Conservation (phyloP, 805 yeast genomes). For the Helenozyma rhizophorensis region DNA sequence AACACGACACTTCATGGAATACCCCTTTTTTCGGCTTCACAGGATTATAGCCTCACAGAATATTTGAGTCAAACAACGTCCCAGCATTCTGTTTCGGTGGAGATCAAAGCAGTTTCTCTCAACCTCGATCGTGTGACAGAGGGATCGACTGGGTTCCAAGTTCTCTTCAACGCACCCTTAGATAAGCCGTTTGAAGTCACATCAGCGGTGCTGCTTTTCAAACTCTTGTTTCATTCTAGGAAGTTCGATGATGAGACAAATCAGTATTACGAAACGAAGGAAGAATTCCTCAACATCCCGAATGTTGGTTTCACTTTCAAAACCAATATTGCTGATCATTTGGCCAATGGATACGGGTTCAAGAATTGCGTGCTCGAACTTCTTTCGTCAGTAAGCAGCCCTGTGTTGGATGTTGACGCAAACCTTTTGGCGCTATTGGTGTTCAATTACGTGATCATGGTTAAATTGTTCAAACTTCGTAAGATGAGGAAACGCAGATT, state of each 20-base stretch:
- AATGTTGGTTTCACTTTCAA: constrained; percentile 31
- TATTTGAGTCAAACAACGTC: constrained; percentile 5
- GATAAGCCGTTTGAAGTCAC: constrained; percentile 34
- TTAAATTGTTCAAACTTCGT: constrained; percentile 22
- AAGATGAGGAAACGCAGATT: constrained; percentile 10
- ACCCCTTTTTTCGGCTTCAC: constrained; percentile 11
- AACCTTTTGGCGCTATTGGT: constrained; percentile 27
- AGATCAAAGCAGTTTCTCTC: constrained; percentile 6
- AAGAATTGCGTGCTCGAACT: constrained; percentile 34
- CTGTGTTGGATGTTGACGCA: constrained; percentile 35
- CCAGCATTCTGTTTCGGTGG: constrained; percentile 3
- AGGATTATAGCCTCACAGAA: constrained; percentile 4
- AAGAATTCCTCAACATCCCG: constrained; percentile 33
- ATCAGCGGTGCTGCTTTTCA: constrained; percentile 29
- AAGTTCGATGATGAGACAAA: constrained; percentile 1
- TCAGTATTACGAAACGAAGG: constrained; percentile 1
- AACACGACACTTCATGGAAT: constrained; percentile 7
- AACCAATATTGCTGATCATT: constrained; percentile 30
- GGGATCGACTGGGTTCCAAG: constrained; percentile 34
- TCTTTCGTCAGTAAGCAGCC: constrained; percentile 34
- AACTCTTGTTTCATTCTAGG: constrained; percentile 17
- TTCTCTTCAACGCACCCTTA: constrained; percentile 25
- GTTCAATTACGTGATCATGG: constrained; percentile 28
- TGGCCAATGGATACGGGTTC: constrained; percentile 33
- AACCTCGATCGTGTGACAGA: constrained; percentile 7